phyloP scores from a whole-genome alignment of 306 rosid species.

The Senna tora region DNA sequence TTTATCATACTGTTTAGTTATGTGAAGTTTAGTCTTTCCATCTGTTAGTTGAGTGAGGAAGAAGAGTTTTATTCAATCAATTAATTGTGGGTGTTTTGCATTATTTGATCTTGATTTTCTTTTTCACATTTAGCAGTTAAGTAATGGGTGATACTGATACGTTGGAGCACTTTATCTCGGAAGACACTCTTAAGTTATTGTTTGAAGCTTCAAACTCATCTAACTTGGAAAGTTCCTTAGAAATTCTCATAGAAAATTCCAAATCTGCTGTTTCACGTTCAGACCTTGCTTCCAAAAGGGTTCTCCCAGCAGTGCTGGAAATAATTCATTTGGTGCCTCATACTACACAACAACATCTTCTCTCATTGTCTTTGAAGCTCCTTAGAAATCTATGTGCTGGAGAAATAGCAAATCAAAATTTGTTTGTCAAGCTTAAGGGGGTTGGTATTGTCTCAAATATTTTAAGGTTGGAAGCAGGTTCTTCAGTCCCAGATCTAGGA shows the following conservation, averaged over 20 bases:
- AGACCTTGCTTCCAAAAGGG: slow-evolving; percentile 48
- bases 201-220: slow-evolving; percentile 48
- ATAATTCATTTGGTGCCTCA: slow-evolving; percentile 37
- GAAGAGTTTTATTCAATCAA: neutral
- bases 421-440: slow-evolving; percentile 62
- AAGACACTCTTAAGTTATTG: slow-evolving; percentile 42
- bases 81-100: neutral
- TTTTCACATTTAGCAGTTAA: neutral
- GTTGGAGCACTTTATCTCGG: slow-evolving; percentile 43
- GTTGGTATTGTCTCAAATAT: slow-evolving; percentile 44
- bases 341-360: slow-evolving; percentile 33
- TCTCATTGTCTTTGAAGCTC: slow-evolving; percentile 55
- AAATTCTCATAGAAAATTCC: slow-evolving; percentile 49
- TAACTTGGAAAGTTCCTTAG: slow-evolving; percentile 46
- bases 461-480: slow-evolving; percentile 45
- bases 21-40: neutral
- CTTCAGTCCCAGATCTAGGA: slow-evolving; percentile 41
- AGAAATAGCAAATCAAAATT: slow-evolving; percentile 55
- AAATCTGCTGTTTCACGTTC: slow-evolving; percentile 54
- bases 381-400: slow-evolving; percentile 78
- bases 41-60: neutral
- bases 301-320: slow-evolving; percentile 49
- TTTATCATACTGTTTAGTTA: neutral
- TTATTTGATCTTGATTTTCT: slow-evolving; percentile 22
- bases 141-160: slow-evolving; percentile 42